Conservation (phyloP, 2,329 filamentous ascomycete species). For the Fusarium beomiforme region DNA sequence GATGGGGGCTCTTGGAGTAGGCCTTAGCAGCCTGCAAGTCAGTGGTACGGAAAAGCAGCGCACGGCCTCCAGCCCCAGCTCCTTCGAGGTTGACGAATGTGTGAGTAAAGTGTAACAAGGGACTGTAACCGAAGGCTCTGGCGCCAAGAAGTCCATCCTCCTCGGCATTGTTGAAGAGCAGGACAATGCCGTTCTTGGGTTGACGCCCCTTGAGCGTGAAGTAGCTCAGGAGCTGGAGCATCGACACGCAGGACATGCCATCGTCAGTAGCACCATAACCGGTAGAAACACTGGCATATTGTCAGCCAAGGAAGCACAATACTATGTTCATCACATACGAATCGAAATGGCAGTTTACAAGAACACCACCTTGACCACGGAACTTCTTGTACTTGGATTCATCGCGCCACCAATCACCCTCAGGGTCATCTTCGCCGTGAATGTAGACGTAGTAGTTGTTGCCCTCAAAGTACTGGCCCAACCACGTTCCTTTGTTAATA, state of each 20-base stretch:
- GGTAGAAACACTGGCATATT: constrained; percentile 75
- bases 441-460: constrained; percentile 94
- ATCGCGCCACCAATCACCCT: constrained; percentile 77
- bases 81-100: constrained; percentile 96
- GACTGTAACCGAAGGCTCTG: constrained; percentile 83
- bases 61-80: constrained; percentile 89
- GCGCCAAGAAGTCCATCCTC: constrained; percentile 93
- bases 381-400: constrained; percentile 54
- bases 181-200: constrained; percentile 82
- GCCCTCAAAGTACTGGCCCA: constrained; percentile 85
- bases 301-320: constrained; percentile 22
- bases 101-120: constrained; percentile 80
- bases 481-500: constrained; percentile 42
- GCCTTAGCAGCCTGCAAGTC: constrained; percentile 86
- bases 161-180: constrained; percentile 94
- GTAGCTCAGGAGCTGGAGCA: constrained; percentile 87
- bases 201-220: constrained; percentile 78
- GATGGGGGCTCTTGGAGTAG: constrained; percentile 76
- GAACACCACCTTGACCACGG: constrained; percentile 76
- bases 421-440: constrained; percentile 78
- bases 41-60: constrained; percentile 86
- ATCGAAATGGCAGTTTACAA: constrained; percentile 96
- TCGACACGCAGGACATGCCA: constrained; percentile 86
- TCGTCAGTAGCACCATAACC: constrained; percentile 95
- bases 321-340: constrained; percentile 54